phyloP scores from a whole-genome alignment of 805 yeast species.

The Yamadazyma ubonensis region DNA sequence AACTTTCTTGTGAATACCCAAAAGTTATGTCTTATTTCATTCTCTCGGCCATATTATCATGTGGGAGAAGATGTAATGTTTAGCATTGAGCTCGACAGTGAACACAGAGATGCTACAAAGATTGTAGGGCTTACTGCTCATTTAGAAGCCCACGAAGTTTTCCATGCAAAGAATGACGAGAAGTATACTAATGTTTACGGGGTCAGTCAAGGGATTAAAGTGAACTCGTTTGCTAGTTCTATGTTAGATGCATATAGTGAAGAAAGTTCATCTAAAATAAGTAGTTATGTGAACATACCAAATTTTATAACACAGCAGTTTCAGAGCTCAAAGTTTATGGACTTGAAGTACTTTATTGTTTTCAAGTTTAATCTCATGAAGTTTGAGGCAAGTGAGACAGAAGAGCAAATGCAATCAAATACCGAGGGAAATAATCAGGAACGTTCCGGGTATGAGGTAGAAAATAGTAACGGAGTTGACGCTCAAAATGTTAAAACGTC shows the following conservation, averaged over 20 bases:
- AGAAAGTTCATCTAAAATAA: slow-evolving; percentile 13
- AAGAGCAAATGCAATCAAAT: not conserved
- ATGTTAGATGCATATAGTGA: slow-evolving; percentile 10
- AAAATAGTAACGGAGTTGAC: too few species aligned
- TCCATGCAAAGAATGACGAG: slow-evolving; percentile 21
- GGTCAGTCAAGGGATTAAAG: slow-evolving; percentile 34
- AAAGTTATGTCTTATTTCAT: slow-evolving; percentile 30
- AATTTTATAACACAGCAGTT: slow-evolving; percentile 33
- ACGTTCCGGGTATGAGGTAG: too few species aligned
- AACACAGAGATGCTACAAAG: slow-evolving; percentile 16
- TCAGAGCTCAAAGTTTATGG: slow-evolving; percentile 35
- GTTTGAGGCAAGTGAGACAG: slow-evolving; percentile 15
- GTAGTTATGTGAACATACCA: slow-evolving; percentile 31
- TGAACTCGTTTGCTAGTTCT: slow-evolving; percentile 33
- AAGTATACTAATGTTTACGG: slow-evolving; percentile 27
- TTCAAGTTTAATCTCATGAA: slow-evolving; percentile 36
- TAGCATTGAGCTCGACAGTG: slow-evolving; percentile 25
- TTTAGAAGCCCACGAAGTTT: slow-evolving; percentile 41
- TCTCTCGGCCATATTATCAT: slow-evolving; percentile 36
- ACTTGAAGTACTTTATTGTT: slow-evolving; percentile 34
- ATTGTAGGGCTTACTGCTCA: slow-evolving; percentile 34
- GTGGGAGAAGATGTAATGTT: slow-evolving; percentile 40
- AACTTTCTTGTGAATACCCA: slow-evolving; percentile 34
- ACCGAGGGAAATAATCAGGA: too few species aligned
- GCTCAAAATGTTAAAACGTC: too few species aligned